Percentiles rank a stretch among this genome's conserved stretches.
phyloP scores from a whole-genome alignment of 1,284 basidiomycete genomes.

The Heterobasidion irregulare region DNA sequence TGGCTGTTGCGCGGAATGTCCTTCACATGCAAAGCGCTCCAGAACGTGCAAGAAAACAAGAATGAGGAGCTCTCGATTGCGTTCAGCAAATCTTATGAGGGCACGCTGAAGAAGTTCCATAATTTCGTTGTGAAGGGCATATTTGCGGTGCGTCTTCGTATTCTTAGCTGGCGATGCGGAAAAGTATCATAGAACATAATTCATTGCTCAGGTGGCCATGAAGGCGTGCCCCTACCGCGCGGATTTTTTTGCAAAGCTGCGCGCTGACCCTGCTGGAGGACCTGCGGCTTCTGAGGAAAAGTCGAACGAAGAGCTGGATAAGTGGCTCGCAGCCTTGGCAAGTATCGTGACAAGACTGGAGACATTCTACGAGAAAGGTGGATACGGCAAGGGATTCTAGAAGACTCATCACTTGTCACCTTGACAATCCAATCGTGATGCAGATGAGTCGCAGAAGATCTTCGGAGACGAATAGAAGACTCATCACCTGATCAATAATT shows the following conservation, averaged over 20 bases:
- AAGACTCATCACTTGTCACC: not conserved
- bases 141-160: constrained; percentile 61
- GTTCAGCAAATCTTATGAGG: constrained; percentile 82
- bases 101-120: constrained; percentile 81
- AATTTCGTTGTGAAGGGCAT: constrained; percentile 82
- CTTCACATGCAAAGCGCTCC: constrained; percentile 86
- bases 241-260: constrained; percentile 87
- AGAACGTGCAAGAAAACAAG: constrained; percentile 63
- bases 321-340: constrained; percentile 63
- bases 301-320: constrained; percentile 63
- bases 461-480: too few relatives aligned
- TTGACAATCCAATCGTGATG: not conserved
- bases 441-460: not conserved
- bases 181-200: not conserved
- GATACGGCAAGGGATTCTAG: constrained; percentile 44
- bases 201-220: constrained; percentile 73
- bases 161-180: not conserved
- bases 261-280: constrained; percentile 56
- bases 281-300: constrained; percentile 49
- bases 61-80: constrained; percentile 65
- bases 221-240: constrained; percentile 92
- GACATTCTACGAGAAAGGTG: constrained; percentile 59
- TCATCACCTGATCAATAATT: too few relatives aligned
- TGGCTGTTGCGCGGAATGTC: constrained; percentile 88
- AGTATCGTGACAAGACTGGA: constrained; percentile 66